Evolutionary conservation across 73 alveolate species (phyloP), one percentile per base, ranked within the genome.

Genomic region (Paramecium tetraurelia): DNA sequence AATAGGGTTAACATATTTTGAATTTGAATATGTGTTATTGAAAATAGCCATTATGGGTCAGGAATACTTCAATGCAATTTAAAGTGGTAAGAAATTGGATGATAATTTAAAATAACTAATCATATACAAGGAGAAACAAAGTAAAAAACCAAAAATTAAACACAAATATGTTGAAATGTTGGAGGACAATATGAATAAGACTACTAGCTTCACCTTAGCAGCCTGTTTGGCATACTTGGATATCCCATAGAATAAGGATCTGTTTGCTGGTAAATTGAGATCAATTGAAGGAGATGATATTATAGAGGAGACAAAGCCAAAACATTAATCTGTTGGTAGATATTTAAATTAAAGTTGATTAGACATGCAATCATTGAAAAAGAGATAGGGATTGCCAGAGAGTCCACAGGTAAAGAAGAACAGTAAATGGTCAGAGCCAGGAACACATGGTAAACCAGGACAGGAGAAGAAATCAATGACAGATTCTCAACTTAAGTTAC

Each of bases 201-300:
- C 90, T 12, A 80, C 70, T 5, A 24, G 46, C 24, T 43, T 43
- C 7, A 80, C 90, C 18, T 18, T 80, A 22, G 90, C 46, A 22
- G 90, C 90, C 21, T 31, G 46, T 16, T 35, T 80, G n/a, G 90
- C 76, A 4, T 80, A 44, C 24, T 48, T 80, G 10, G 90, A 80
- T 80, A 80, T 80, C 4, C 90, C 90, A 27, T 46, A 41, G 29
- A 48, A 80, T 48, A 41, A 41, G 12, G 75, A 80, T 43, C n/a
- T 80, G 8, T 80, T 80, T 80, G 90, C 90, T 2, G 90, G 90
- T 10, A 80, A 46, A 48, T 48, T 80, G 29, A 80, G 90, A 80
- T 41, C 90, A 1, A 44, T 43, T n/a, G 43, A 80, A 43, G 76
- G 48, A 7, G 90, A 80, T 21, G 90, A 80, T 21, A 44, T 44